Evolutionary conservation across 108 stramenopile species (phyloP).

Genomic region (Skeletonema grethae): DNA sequence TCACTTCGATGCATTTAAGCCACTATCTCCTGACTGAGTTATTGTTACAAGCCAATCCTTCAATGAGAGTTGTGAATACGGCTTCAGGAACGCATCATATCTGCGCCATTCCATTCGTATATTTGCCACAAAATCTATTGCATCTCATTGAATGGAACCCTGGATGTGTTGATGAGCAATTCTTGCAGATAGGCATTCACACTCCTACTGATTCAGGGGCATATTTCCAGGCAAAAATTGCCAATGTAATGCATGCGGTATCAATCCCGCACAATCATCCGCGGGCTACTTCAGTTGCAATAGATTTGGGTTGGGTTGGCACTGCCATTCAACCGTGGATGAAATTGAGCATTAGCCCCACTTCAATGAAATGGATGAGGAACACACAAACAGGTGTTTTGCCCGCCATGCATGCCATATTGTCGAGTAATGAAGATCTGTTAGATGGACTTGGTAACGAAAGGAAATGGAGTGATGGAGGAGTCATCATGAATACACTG

Average conservation of each 20-base stretch:
- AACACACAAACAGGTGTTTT: conserved; percentile 22
- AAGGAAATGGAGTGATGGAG: conserved; percentile 30
- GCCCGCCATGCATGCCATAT: conserved; percentile 36
- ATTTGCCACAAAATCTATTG: conserved; percentile 1
- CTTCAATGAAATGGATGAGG: conserved; percentile 40
- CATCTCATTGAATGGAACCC: conserved; percentile 7
- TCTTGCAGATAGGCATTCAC: conserved; percentile 11
- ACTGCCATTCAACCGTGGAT: conserved; percentile 44
- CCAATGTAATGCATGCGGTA: conserved; percentile 45
- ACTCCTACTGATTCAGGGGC: conserved; percentile 24
- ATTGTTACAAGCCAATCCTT: conserved; percentile 28
- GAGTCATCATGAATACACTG: conserved; percentile 32
- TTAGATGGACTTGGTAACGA: conserved; percentile 10
- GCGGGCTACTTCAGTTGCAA: conserved; percentile 24
- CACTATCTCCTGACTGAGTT: conserved; percentile 39
- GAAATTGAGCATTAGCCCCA: conserved; percentile 22
- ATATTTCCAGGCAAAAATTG: conserved; percentile 45
- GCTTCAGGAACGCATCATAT: conserved; percentile 38
- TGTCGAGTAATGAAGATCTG: conserved; percentile 33
- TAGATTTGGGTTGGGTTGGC: conserved; percentile 49
- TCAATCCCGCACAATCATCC: conserved; percentile 36
- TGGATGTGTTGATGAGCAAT: conserved; percentile 40
- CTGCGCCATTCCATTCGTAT: conserved; percentile 32
- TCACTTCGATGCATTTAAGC: conserved; percentile 43
- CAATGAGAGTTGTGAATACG: conserved; percentile 38